Base-by-base conservation (phyloP, 176 grass and related monocot species). In the Otatea glauca region DNA sequence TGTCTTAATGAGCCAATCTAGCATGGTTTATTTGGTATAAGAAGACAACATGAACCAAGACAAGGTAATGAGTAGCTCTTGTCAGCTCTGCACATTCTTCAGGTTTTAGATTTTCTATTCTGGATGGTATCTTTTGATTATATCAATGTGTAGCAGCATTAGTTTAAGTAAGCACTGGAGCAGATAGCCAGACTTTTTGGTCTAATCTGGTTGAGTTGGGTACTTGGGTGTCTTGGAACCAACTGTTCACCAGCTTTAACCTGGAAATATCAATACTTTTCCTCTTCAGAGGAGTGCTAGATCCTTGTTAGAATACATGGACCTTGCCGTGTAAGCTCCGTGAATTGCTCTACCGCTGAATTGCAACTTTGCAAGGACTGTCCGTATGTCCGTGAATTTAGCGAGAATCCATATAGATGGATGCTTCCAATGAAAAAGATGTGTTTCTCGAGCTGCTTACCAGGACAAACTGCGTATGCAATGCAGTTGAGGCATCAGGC, bases 41-140 rank as follows among this genome's bases (percentile, higher is more conserved):
- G n/a, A 68, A 79, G 43, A 45, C 47, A 73, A 21, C 48, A 32
- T 58, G 59, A 60, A 54, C 59, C 12, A 68, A 16, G 76, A 23
- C 44, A 54, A 65, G 73, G 70, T 50, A 50, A 62, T 12, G 45
- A 80, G 34, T 54, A 27, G 0, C 47, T 58, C n/a, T 85, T 81
- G 88, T 76, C 83, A 37, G 53, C 24, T 75, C 29, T 43, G 77
- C 6, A 72, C 65, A 89, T 76, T 89, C 63, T 70, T 64, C 39
- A 3, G 17, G 23, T 63, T 18, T 54, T 23, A 23, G 43, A 81
- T 42, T 65, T 60, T 15, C 8, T 41, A 39, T 18, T 41, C 82
- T 51, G 13, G 58, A 51, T 50, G 13, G 20, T 43, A 65, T 68
- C 13, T 72, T 61, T 84, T 65, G 11, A 38, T 74, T 73, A 29